Evolutionary conservation across 202 grass and related monocot genomes (phyloP).

Genomic region (Elaeis oleifera): DNA sequence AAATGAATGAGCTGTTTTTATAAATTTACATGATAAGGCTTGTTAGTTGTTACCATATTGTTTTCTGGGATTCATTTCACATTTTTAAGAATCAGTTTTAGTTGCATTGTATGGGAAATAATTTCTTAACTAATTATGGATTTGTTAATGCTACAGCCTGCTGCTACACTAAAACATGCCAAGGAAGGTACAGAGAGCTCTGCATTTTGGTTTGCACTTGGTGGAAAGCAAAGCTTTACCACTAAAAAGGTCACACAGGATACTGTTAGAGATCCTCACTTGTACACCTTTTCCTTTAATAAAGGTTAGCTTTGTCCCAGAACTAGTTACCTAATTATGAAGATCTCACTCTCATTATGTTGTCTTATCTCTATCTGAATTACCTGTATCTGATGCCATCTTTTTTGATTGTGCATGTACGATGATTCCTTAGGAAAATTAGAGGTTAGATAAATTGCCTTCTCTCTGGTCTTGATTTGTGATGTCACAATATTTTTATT

Average conservation of each 20-base stretch:
- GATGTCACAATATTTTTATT: slow-evolving; percentile 4
- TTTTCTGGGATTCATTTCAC: too few relatives aligned
- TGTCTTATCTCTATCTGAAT: not conserved
- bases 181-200: slow-evolving; percentile 86
- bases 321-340: slow-evolving; percentile 10
- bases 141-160: slow-evolving; percentile 50
- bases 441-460: slow-evolving; percentile 42
- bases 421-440: slow-evolving; percentile 49
- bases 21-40: too few relatives aligned
- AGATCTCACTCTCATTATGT: not conserved
- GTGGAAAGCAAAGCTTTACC: slow-evolving; percentile 59
- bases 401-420: slow-evolving; percentile 17
- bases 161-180: slow-evolving; percentile 54
- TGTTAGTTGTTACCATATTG: too few relatives aligned
- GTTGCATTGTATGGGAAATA: too few relatives aligned
- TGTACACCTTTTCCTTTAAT: slow-evolving; percentile 51
- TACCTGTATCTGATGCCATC: slow-evolving; percentile 21
- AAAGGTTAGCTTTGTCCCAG: slow-evolving; percentile 33
- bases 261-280: slow-evolving; percentile 56
- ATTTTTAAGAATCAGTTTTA: too few relatives aligned
- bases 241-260: slow-evolving; percentile 47
- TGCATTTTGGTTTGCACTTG: slow-evolving; percentile 72
- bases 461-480: slow-evolving; percentile 16
- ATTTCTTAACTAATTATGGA: too few relatives aligned
- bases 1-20: too few relatives aligned